Evolutionary conservation across 208 protist genomes (phyloP).

Genomic region (Leishmania guyanensis): DNA sequence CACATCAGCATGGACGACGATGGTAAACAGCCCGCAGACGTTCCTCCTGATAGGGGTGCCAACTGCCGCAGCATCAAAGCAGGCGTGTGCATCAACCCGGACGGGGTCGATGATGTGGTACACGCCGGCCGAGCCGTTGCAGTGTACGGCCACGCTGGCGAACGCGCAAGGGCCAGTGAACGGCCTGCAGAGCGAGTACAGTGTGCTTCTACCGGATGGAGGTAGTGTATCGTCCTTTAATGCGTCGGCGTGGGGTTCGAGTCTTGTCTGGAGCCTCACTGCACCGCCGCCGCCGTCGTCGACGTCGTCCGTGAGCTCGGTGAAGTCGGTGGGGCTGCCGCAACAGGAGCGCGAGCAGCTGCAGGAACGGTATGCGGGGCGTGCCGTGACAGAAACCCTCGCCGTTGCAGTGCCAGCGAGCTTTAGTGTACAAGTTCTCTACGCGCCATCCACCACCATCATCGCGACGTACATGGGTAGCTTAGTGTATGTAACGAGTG

Average conservation of each 20-base stretch:
- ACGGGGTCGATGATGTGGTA: constrained; percentile 63
- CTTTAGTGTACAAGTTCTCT: constrained; percentile 46
- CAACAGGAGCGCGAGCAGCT: not conserved
- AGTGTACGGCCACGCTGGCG: constrained; percentile 48
- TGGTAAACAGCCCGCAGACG: constrained; percentile 66
- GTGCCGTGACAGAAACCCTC: not conserved
- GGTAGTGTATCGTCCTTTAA: constrained; percentile 32
- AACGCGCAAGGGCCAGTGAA: constrained; percentile 56
- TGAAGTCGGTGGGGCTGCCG: not conserved
- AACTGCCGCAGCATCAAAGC: constrained; percentile 33
- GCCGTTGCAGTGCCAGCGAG: constrained; percentile 7
- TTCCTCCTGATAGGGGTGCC: constrained; percentile 76
- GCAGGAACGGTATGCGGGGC: not conserved
- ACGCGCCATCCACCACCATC: constrained; percentile 16
- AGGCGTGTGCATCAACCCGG: constrained; percentile 45
- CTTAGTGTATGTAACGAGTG: constrained; percentile 54
- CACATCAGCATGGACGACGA: constrained; percentile 33
- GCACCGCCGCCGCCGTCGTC: constrained; percentile 29
- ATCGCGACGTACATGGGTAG: constrained; percentile 38
- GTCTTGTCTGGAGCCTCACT: constrained; percentile 32
- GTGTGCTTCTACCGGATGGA: constrained; percentile 56
- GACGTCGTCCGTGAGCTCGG: not conserved
- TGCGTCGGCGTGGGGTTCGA: constrained; percentile 21
- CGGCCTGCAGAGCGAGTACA: constrained; percentile 59
- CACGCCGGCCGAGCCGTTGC: constrained; percentile 47